Evolutionary conservation across 75 land plant genomes (phyloP), one percentile per base, ranked within the genome.

Genomic region (Pinus taeda): DNA sequence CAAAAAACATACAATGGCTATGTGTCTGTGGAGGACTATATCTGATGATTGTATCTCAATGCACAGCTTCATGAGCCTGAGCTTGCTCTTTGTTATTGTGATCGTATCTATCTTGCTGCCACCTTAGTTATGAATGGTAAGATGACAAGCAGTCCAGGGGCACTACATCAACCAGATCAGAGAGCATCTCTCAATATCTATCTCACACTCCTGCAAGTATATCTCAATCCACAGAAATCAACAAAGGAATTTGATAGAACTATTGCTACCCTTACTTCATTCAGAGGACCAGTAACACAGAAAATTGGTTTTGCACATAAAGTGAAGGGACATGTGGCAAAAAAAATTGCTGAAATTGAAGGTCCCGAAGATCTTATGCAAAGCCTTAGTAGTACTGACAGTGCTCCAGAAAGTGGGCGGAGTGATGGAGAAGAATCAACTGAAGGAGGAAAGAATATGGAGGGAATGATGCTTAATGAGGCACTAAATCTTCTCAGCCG

Each of bases 71-170:
- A 88, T 79, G 85, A 84, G 61, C 89, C 98, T 69, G 88, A 89
- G 58, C 74, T 88, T 81, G 99, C 99, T 22, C 79, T 97, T 33
- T 87, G 88, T 55, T 97, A 97, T 78, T 97, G 99, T 76, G 99
- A 97, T 77, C 95, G 89, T 60, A 83, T 93, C 4, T 93, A 85
- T 77, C 86, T 83, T 57, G 74, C 81, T 65, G 82, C 76, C 29
- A 79, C 57, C 26, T 15, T 64, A 5, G 77, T 81, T 26, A 60
- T 39, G 26, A 29, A 17, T 45, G 36, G 60, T 33, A 79, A 61
- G 59, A 82, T 20, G 15, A 29, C 59, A 15, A 73, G 59, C 56
- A 29, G n/a, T 73, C 74, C 11, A 56, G 58, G 8, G 18, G 65
- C 21, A 26, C 57, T 56, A 15, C 78, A 81, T 59, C 87, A 81